These are phyloP conservation scores for Raddia guianensis DNA, from an alignment of 176 grass and related monocot species.

Conservation along the genomic window DNA sequence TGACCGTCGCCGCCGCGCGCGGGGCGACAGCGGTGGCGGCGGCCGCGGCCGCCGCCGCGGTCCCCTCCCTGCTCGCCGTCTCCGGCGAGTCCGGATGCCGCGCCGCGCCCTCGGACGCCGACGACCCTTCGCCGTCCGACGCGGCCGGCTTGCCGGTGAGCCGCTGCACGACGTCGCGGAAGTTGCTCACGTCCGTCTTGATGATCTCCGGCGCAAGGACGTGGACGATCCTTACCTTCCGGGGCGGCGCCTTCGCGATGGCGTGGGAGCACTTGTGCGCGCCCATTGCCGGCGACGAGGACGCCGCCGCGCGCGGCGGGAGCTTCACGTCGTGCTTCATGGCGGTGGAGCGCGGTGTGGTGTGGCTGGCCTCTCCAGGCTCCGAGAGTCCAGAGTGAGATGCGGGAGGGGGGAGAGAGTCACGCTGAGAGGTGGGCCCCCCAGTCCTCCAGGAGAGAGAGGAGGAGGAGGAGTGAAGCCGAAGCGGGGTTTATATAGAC, in stretches of 20 bases:
- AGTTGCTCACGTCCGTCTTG: conserved; percentile 65
- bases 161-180: conserved; percentile 73
- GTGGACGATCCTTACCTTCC: conserved; percentile 71
- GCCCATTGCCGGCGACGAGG: conserved; percentile 5
- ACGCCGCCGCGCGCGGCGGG: conserved; percentile 2
- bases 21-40: not conserved
- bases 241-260: conserved; percentile 45
- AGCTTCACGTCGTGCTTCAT: conserved; percentile 45
- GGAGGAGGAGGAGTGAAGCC: not conserved
- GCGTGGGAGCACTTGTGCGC: conserved; percentile 36
- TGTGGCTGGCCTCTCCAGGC: not conserved
- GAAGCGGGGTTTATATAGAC: conserved; percentile 32
- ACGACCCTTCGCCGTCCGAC: not conserved
- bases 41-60: not conserved
- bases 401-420: conserved; percentile 14
- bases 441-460: not conserved
- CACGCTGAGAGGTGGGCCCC: not conserved
- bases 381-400: not conserved
- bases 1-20: not conserved
- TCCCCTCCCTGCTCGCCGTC: conserved; percentile 2
- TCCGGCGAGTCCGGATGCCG: conserved; percentile 17
- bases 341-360: conserved; percentile 18
- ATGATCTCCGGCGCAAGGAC: conserved; percentile 63
- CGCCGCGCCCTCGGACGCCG: conserved; percentile 5
- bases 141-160: conserved; percentile 60